These are phyloP conservation scores for Davidsoniella australis DNA, from an alignment of 2,329 filamentous ascomycete species.

Conservation along the genomic window DNA sequence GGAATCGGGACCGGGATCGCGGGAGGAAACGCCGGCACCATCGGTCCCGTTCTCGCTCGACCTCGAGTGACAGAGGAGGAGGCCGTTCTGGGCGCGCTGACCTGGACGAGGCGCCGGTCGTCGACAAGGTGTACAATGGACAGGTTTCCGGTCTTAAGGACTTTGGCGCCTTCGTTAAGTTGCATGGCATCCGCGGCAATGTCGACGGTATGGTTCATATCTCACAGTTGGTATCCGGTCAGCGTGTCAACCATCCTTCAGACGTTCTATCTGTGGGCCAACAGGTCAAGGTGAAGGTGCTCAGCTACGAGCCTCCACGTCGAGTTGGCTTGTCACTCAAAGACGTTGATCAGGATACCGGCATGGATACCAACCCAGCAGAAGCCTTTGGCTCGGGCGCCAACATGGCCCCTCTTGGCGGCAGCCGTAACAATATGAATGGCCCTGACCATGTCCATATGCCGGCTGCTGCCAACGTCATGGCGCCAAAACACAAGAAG, in stretches of 20 bases:
- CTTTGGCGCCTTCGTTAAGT: constrained; percentile 86
- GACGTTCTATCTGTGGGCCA: constrained; percentile 71
- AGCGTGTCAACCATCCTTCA: constrained; percentile 78
- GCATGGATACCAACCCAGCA: constrained; percentile 66
- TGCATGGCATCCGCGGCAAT: constrained; percentile 74
- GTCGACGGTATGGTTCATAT: constrained; percentile 89
- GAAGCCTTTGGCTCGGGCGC: constrained; percentile 71
- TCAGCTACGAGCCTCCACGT: constrained; percentile 58
- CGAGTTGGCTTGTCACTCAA: constrained; percentile 90
- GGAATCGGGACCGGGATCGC: constrained; percentile 16
- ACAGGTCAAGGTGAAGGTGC: constrained; percentile 79
- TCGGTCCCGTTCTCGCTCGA: constrained; percentile 21
- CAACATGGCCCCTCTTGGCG: constrained; percentile 69
- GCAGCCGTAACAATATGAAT: constrained; percentile 26
- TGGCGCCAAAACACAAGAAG: constrained; percentile 53
- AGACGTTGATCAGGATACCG: constrained; percentile 81
- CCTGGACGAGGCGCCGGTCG: constrained; percentile 61
- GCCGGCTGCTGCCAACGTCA: constrained; percentile 4
- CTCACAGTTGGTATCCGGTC: constrained; percentile 69
- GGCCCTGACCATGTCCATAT: constrained; percentile 20
- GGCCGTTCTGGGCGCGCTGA: constrained; percentile 26
- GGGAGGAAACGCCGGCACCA: constrained; percentile 17
- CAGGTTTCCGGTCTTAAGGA: constrained; percentile 85
- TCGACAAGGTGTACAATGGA: constrained; percentile 81
- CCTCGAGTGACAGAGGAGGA: constrained; percentile 16